phyloP scores from a whole-genome alignment of 768 basidiomycete species.

The Chlorophyllum brunneum region DNA sequence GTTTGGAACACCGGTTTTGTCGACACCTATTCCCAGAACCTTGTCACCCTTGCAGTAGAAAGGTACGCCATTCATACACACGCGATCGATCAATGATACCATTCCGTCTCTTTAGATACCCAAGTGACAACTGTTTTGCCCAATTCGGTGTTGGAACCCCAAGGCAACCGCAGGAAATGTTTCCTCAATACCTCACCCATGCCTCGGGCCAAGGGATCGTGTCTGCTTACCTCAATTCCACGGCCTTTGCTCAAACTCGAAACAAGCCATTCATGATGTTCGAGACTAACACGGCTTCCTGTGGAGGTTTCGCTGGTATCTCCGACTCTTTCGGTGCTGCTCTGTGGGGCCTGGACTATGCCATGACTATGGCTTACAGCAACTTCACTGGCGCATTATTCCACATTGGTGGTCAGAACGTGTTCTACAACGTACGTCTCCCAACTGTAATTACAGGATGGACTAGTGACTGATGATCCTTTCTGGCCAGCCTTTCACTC shows the following conservation, averaged over 20 bases:
- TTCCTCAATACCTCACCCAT: slow-evolving; percentile 65
- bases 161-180: slow-evolving; percentile 41
- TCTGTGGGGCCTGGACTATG: slow-evolving; percentile 63
- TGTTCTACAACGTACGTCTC: slow-evolving; percentile 57
- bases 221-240: slow-evolving; percentile 46
- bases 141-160: slow-evolving; percentile 40
- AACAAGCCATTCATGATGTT: slow-evolving; percentile 57
- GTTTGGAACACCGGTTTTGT: slow-evolving; percentile 56
- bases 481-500: slow-evolving; percentile 49
- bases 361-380: slow-evolving; percentile 49
- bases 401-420: slow-evolving; percentile 62
- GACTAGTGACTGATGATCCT: slow-evolving; percentile 41
- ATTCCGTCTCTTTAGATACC: slow-evolving; percentile 44
- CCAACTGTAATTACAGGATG: slow-evolving; percentile 12
- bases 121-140: slow-evolving; percentile 58
- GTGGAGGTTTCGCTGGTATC: slow-evolving; percentile 64
- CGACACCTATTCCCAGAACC: slow-evolving; percentile 31
- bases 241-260: slow-evolving; percentile 36
- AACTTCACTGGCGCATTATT: slow-evolving; percentile 50
- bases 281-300: slow-evolving; percentile 68
- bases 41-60: slow-evolving; percentile 53
- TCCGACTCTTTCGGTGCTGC: slow-evolving; percentile 61
- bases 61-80: slow-evolving; percentile 33
- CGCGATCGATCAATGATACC: slow-evolving; percentile 24
- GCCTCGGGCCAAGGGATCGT: slow-evolving; percentile 46